These are phyloP conservation scores for Rhizophagus clarus DNA, from an alignment of 192 early-diverging fungal species.

Conservation along the genomic window DNA sequence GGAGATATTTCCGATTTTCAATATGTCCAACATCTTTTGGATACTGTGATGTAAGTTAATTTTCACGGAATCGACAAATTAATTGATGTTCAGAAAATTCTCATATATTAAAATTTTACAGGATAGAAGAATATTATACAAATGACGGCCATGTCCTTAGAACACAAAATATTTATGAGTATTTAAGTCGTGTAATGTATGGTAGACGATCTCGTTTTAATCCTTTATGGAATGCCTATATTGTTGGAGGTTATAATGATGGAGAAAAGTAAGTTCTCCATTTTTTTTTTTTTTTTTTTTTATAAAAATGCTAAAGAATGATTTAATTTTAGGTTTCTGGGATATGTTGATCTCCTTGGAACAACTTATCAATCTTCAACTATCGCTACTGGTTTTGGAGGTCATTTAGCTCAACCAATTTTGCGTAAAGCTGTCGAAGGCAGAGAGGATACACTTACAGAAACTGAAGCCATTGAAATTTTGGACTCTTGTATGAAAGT, in stretches of 20 bases:
- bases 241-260: slow-evolving; percentile 85
- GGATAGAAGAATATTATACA: slow-evolving; percentile 83
- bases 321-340: slow-evolving; percentile 65
- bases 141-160: slow-evolving; percentile 89
- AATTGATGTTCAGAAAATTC: neutral
- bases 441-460: slow-evolving; percentile 80
- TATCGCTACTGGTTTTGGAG: slow-evolving; percentile 95
- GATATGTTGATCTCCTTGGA: slow-evolving; percentile 90
- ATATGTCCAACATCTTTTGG: slow-evolving; percentile 83
- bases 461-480: slow-evolving; percentile 85
- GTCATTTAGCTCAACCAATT: slow-evolving; percentile 87
- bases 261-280: slow-evolving; percentile 61
- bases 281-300: neutral
- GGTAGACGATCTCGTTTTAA: slow-evolving; percentile 83
- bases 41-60: slow-evolving; percentile 64
- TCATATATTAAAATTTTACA: slow-evolving; percentile 37
- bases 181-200: slow-evolving; percentile 91
- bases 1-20: slow-evolving; percentile 97
- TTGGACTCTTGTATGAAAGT: slow-evolving; percentile 90
- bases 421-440: slow-evolving; percentile 90
- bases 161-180: slow-evolving; percentile 89
- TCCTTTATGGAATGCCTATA: slow-evolving; percentile 94
- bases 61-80: neutral
- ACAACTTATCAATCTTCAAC: slow-evolving; percentile 90
- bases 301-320: neutral